Conservation (phyloP, 176 grass and related monocot species). For the Carex myosuroides region DNA sequence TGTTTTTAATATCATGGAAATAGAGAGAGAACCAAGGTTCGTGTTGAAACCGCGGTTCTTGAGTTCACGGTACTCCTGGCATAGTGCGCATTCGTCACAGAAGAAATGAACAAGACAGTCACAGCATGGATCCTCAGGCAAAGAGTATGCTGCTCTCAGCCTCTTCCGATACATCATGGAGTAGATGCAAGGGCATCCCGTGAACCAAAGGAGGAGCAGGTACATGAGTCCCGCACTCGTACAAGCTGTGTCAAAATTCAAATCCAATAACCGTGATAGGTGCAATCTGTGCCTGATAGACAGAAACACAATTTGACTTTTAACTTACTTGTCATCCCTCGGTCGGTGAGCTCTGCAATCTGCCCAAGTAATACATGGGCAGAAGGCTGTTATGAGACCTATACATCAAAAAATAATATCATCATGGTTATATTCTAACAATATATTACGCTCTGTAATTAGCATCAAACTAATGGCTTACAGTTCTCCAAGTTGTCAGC, state of each 20-base stretch:
- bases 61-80: slow-evolving; percentile 75
- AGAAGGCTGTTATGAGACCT: slow-evolving; percentile 52
- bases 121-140: slow-evolving; percentile 38
- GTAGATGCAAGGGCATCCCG: slow-evolving; percentile 28
- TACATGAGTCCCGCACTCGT: slow-evolving; percentile 35
- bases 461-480: slow-evolving; percentile 21
- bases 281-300: background rate
- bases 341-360: slow-evolving; percentile 44
- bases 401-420: background rate
- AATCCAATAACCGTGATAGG: background rate
- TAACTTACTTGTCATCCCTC: slow-evolving; percentile 32
- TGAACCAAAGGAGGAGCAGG: background rate
- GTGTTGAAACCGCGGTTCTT: slow-evolving; percentile 47
- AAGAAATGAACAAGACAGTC: slow-evolving; percentile 59
- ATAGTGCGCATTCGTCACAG: slow-evolving; percentile 43
- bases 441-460: background rate
- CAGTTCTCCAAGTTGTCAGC: slow-evolving; percentile 34
- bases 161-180: slow-evolving; percentile 57
- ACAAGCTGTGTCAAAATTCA: slow-evolving; percentile 29
- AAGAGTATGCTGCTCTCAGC: slow-evolving; percentile 34
- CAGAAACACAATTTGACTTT: background rate
- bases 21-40: slow-evolving; percentile 25
- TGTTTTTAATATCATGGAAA: background rate
- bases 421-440: background rate
- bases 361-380: slow-evolving; percentile 56